A percentile compares a stretch with the other conserved stretches of the same genome.
phyloP scores from a whole-genome alignment of 2,329 filamentous ascomycete species.

The Clonostachys rosea region DNA sequence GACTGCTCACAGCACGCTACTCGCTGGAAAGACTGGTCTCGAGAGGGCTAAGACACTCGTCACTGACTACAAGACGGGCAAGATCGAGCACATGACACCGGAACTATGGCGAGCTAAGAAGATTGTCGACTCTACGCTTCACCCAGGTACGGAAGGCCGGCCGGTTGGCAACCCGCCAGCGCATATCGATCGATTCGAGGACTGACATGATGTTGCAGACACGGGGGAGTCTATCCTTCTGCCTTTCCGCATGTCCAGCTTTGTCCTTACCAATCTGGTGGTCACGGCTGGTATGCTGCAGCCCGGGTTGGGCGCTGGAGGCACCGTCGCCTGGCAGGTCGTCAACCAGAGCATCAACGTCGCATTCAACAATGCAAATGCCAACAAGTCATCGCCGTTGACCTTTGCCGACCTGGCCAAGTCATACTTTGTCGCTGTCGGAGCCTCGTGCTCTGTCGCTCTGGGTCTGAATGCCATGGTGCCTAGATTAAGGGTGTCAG shows the following conservation, averaged over 20 bases:
- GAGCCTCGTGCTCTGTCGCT: conserved; percentile 89
- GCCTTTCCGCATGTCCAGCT: conserved; percentile 96
- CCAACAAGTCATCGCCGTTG: conserved; percentile 93
- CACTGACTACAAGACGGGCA: conserved; percentile 80
- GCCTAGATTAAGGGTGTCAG: conserved; percentile 75
- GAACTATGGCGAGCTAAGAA: conserved; percentile 96
- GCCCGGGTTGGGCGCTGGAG: conserved; percentile 74
- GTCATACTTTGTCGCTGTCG: conserved; percentile 88
- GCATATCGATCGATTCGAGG: neutral
- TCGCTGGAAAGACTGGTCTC: conserved; percentile 73
- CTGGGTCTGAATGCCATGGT: conserved; percentile 88
- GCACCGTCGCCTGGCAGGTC: conserved; percentile 91
- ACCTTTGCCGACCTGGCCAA: conserved; percentile 75
- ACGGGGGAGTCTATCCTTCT: conserved; percentile 89
- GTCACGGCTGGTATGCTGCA: conserved; percentile 98
- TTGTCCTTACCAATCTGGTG: conserved; percentile 87
- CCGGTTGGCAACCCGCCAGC: neutral
- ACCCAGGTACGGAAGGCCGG: conserved; percentile 68
- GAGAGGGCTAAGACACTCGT: conserved; percentile 83
- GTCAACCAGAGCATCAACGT: conserved; percentile 98
- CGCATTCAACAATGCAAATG: conserved; percentile 94
- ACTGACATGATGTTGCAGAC: conserved; percentile 48
- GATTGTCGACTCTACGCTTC: conserved; percentile 91
- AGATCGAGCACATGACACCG: conserved; percentile 74
- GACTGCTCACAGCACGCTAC: conserved; percentile 62